phyloP scores from a whole-genome alignment of 768 basidiomycete genomes.

The Boletus reticulatus region DNA sequence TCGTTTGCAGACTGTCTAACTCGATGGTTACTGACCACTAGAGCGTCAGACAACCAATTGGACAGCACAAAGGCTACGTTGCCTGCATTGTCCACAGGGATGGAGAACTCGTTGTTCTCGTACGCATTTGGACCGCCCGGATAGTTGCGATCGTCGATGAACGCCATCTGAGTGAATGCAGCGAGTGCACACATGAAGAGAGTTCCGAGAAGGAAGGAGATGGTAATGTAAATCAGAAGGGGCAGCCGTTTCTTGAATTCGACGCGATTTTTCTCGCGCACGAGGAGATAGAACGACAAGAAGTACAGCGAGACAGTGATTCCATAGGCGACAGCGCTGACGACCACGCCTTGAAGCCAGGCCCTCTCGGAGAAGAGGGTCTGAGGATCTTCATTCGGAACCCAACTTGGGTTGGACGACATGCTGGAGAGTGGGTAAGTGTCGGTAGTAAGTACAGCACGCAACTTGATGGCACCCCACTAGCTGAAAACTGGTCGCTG shows the following conservation, averaged over 20 bases:
- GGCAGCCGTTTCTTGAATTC: constrained; percentile 4
- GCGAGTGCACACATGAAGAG: constrained; percentile 16
- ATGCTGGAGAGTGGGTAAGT: not conserved
- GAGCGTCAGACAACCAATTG: constrained; percentile 17
- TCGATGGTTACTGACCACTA: constrained; percentile 13
- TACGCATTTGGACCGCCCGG: constrained; percentile 31
- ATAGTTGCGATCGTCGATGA: constrained; percentile 32
- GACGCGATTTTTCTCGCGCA: not conserved
- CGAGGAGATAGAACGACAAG: constrained; percentile 10
- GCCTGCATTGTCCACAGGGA: constrained; percentile 15
- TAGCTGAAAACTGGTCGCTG: not conserved
- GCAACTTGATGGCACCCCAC: not conserved
- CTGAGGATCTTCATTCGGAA: constrained; percentile 8
- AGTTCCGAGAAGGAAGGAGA: constrained; percentile 10
- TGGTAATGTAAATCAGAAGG: constrained; percentile 3
- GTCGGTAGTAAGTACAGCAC: not conserved
- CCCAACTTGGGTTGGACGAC: constrained; percentile 18
- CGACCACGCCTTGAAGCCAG: constrained; percentile 17
- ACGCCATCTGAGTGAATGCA: constrained; percentile 26
- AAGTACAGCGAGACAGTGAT: constrained; percentile 2
- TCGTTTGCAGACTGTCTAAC: not conserved
- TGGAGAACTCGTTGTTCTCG: constrained; percentile 18
- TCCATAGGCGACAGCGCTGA: constrained; percentile 13
- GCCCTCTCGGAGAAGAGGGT: constrained; percentile 17
- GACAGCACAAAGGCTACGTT: constrained; percentile 9